Evolutionary conservation across 768 basidiomycete species (phyloP).

Genomic region (Boletus fagicola): DNA sequence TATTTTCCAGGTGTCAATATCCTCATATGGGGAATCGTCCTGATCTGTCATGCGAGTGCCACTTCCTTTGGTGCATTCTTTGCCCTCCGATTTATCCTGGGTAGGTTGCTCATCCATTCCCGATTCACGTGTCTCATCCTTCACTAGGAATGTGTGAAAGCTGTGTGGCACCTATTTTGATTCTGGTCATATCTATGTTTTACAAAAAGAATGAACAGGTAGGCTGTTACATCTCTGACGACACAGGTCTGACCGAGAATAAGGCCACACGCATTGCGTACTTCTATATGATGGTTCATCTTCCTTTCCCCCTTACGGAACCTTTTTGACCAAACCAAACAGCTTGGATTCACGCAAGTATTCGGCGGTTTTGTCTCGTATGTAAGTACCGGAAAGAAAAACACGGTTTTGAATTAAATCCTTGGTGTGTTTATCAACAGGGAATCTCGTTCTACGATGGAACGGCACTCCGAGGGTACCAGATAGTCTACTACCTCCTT

Average conservation of each 20-base stretch:
- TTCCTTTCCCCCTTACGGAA: not conserved
- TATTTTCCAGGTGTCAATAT: not conserved
- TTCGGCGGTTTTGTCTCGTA: constrained; percentile 42
- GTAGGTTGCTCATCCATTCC: not conserved
- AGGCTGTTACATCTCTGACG: not conserved
- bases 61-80: not conserved
- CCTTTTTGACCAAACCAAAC: constrained; percentile 1
- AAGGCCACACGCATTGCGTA: not conserved
- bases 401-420: not conserved
- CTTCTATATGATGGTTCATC: not conserved
- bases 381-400: constrained; percentile 11
- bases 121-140: not conserved
- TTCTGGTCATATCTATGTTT: not conserved
- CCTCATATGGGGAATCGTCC: not conserved
- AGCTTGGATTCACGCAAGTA: constrained; percentile 27
- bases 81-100: not conserved
- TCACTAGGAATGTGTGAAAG: not conserved
- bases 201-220: not conserved
- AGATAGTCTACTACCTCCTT: constrained; percentile 31
- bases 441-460: constrained; percentile 35
- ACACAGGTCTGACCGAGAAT: not conserved
- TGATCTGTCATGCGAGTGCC: not conserved
- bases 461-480: constrained; percentile 25
- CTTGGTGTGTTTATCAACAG: not conserved
- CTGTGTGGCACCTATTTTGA: not conserved